Evolutionary conservation across 2,329 filamentous ascomycete species (phyloP).

Genomic region (Claviceps sp.): DNA sequence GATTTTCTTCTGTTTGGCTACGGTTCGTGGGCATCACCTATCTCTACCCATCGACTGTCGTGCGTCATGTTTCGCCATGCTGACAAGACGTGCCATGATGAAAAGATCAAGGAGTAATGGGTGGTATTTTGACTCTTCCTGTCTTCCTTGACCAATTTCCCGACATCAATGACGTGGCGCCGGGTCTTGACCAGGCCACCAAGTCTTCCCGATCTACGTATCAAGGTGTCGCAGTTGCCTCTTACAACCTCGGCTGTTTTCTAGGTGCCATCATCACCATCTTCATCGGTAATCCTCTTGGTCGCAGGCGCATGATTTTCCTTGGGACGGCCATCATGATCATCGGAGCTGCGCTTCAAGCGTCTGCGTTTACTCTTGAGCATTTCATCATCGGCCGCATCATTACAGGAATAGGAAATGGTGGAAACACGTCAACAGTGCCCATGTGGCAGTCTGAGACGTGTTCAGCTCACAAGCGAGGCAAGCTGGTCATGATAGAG

Average conservation of each 20-base stretch:
- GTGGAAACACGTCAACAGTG: conserved; percentile 40
- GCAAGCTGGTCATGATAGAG: conserved; percentile 49
- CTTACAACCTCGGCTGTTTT: conserved; percentile 48
- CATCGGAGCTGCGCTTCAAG: conserved; percentile 46
- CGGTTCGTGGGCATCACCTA: conserved; percentile 22
- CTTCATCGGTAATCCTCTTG: conserved; percentile 50
- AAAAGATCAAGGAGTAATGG: conserved; percentile 63
- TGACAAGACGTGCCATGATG: neutral
- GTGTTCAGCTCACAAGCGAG: conserved; percentile 41
- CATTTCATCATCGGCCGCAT: conserved; percentile 47
- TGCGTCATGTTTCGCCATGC: neutral
- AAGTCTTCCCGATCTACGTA: conserved; percentile 33
- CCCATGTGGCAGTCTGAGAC: conserved; percentile 50
- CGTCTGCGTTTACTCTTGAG: conserved; percentile 37
- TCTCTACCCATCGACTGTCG: neutral
- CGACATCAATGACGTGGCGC: conserved; percentile 30
- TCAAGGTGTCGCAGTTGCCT: conserved; percentile 41
- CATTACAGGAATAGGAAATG: conserved; percentile 45
- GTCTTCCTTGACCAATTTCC: conserved; percentile 46
- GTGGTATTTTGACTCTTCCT: conserved; percentile 55
- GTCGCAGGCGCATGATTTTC: conserved; percentile 45
- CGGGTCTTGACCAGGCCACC: conserved; percentile 21
- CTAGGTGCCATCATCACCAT: conserved; percentile 52
- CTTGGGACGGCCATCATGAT: conserved; percentile 43
- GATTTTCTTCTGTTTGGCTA: conserved; percentile 54